A percentile compares a stretch with the other conserved stretches of the same genome.
Evolutionary conservation across 495 filamentous ascomycete genomes (phyloP).

Genomic region (Thozetella sp.): DNA sequence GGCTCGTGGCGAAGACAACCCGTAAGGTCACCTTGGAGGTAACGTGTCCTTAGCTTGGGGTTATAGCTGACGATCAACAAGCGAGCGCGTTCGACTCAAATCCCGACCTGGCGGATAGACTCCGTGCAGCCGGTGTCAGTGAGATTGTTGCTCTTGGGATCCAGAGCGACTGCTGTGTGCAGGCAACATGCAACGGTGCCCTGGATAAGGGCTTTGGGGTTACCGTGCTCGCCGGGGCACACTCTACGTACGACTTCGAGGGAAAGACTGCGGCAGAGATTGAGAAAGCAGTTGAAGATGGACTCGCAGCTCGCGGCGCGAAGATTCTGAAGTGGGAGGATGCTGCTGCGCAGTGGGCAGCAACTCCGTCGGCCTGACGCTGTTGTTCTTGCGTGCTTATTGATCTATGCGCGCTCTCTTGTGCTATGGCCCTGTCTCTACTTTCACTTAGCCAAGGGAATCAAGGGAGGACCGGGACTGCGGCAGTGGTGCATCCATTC

Average conservation of each 20-base stretch:
- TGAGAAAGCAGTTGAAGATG: conserved; percentile 27
- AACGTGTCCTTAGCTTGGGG: background rate
- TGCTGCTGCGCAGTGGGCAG: conserved; percentile 12
- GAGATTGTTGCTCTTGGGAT: conserved; percentile 28
- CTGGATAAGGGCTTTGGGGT: conserved; percentile 26
- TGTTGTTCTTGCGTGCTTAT: too few relatives aligned
- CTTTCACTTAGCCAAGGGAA: too few relatives aligned
- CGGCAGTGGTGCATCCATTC: too few relatives aligned
- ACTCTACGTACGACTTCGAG: conserved; percentile 31
- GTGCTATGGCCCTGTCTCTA: too few relatives aligned
- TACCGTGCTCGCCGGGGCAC: conserved; percentile 26
- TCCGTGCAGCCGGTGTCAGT: conserved; percentile 12
- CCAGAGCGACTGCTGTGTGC: conserved; percentile 36
- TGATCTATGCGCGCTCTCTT: too few relatives aligned
- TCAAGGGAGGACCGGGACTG: too few relatives aligned
- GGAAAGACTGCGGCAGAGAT: conserved; percentile 23
- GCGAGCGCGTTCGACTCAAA: conserved; percentile 33
- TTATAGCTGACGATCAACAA: conserved; percentile 4
- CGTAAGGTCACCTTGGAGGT: conserved; percentile 10
- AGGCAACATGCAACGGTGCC: conserved; percentile 25
- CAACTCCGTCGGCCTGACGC: too few relatives aligned
- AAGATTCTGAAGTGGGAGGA: conserved; percentile 22
- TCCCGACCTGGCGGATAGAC: conserved; percentile 17
- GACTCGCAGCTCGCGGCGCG: conserved; percentile 14
- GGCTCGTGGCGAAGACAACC: conserved; percentile 22